These are phyloP conservation scores for Coemansia sp. DNA, from an alignment of 192 early-diverging fungal species.

Conservation along the genomic window DNA sequence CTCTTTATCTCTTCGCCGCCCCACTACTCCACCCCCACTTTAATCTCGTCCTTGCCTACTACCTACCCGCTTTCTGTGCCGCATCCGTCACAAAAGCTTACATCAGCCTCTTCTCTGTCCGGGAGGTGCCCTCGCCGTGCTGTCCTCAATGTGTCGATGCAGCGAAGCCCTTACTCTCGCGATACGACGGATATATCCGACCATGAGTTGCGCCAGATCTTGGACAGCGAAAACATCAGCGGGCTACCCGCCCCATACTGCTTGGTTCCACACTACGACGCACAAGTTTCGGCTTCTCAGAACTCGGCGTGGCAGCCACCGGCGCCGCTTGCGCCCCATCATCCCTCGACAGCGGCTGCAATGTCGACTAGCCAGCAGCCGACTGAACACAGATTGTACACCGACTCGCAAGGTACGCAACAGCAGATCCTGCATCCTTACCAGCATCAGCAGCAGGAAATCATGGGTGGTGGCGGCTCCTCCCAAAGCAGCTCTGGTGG, in stretches of 20 bases:
- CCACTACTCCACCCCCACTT: conserved; percentile 9
- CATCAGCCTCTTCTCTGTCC: conserved; percentile 24
- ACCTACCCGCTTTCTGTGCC: conserved; percentile 25
- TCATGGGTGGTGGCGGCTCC: conserved; percentile 17
- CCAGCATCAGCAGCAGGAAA: conserved; percentile 3
- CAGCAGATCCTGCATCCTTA: conserved; percentile 8
- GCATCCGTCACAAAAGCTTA: conserved; percentile 20
- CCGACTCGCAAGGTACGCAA: conserved; percentile 13
- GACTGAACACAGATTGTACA: neutral
- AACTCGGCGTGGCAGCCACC: conserved; percentile 20
- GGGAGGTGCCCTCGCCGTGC: conserved; percentile 31
- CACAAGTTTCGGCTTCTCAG: conserved; percentile 25
- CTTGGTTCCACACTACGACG: conserved; percentile 46
- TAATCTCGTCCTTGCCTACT: conserved; percentile 18
- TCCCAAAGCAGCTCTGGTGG: conserved; percentile 24
- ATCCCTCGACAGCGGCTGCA: conserved; percentile 7
- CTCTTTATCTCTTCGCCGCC: conserved; percentile 28
- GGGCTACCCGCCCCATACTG: conserved; percentile 47
- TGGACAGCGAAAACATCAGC: conserved; percentile 54
- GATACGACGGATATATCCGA: conserved; percentile 53
- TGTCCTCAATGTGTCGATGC: conserved; percentile 43
- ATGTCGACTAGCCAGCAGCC: conserved; percentile 1
- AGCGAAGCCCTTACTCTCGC: conserved; percentile 47
- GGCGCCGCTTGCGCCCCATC: conserved; percentile 5
- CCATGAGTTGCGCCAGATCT: conserved; percentile 52